A percentile compares a stretch with the other conserved stretches of the same genome.
Evolutionary conservation across 164 flowering plant genomes (phyloP).

Genomic region (Chloranthus sessilifolius): DNA sequence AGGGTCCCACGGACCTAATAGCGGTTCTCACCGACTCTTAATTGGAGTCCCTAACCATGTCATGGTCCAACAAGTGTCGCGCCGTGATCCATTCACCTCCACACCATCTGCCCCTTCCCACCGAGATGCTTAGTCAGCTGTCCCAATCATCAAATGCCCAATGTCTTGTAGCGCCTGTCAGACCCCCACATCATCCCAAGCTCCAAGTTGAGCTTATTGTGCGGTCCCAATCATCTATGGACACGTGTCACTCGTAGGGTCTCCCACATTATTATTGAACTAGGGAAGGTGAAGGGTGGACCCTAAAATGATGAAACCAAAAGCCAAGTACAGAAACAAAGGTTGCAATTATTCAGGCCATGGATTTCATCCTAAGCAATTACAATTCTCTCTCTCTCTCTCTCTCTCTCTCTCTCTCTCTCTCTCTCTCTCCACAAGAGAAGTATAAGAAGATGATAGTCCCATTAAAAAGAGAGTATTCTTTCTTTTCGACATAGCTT

Average conservation of each 20-base stretch:
- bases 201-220: constrained; percentile 5
- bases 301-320: constrained; percentile 50
- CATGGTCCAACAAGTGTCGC: constrained; percentile 12
- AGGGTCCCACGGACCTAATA: constrained; percentile 15
- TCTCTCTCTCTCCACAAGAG: neutral
- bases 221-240: constrained; percentile 12
- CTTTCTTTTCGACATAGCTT: constrained; percentile 8
- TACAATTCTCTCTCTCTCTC: too few relatives aligned
- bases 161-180: neutral
- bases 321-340: constrained; percentile 43
- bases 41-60: neutral
- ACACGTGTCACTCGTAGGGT: constrained; percentile 15
- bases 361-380: constrained; percentile 41
- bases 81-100: constrained; percentile 10
- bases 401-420: too few relatives aligned
- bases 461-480: constrained; percentile 14
- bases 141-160: constrained; percentile 9
- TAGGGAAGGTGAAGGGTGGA: constrained; percentile 7
- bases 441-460: constrained; percentile 17
- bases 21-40: constrained; percentile 10
- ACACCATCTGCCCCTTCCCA: neutral
- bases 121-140: too few relatives aligned
- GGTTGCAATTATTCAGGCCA: constrained; percentile 53
- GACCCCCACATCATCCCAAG: neutral
- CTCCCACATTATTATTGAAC: constrained; percentile 17